Base-by-base conservation (phyloP, 805 yeast species). In the Suhomyces tanzawaensis region DNA sequence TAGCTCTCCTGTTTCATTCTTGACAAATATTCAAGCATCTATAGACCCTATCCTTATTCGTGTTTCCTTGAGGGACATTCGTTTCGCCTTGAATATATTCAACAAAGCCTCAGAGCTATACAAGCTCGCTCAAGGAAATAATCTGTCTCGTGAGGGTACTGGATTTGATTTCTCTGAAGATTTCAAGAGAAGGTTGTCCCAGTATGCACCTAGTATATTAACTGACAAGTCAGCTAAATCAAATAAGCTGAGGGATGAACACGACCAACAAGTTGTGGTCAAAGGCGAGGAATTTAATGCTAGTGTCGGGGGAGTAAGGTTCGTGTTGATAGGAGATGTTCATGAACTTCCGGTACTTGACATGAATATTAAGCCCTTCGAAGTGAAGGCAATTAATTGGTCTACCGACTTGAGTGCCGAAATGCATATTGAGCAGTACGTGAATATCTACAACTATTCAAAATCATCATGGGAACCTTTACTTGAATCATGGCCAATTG, bases 391-490 rank as follows among this genome's bases (percentile, higher is more conserved):
- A 0, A 73, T 75, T 38, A 85, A 90, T 51, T 90, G 97, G 97
- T 83, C 95, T 0, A 80, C 90, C 1, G 90, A 85, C 42, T 59
- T 90, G 38, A 81, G 80, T 48, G 85, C 87, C 1, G 80, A 79
- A 40, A 70, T 83, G 0, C 74, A 76, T 18, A 59, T 89, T 24
- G 85, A 79, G 43, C 72, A 88, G 0, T 76, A 67, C 43, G 74
- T 85, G 7, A 89, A 87, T 58, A 77, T 87, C 15, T 90, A 85
- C 69, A 89, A 89, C 57, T 90, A 90, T 57, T 77, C 96, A 0
- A 79, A 85, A 44, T 89, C 96, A 3, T 76, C 88, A 0, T 90
- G 99, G 98, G 98, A 93, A 52, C 97, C 99, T 0, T 66, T 93
- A 32, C 58, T 93, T 34, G 99, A 93, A 53, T 82, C 91, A 0